Percentiles rank a stretch among this genome's conserved stretches.
Conservation (phyloP, 306 rosid genomes). For the Lotus japonicus region DNA sequence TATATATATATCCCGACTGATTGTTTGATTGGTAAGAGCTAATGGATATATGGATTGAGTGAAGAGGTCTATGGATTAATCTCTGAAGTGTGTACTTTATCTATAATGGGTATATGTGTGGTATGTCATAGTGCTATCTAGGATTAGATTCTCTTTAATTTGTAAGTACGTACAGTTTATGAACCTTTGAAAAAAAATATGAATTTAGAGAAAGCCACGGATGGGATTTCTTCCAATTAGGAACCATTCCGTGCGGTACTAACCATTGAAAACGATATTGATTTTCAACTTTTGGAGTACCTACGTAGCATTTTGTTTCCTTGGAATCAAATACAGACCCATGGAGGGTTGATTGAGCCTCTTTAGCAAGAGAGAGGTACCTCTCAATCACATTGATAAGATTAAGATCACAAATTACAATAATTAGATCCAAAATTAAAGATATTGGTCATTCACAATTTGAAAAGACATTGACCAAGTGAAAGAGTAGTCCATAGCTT, state of each 20-base stretch:
- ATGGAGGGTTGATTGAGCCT: neutral
- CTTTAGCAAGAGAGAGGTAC: neutral
- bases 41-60: too few relatives aligned
- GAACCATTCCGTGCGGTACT: conserved; percentile 17
- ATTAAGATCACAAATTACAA: conserved; percentile 18
- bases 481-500: neutral
- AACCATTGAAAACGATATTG: conserved; percentile 9
- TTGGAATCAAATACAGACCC: conserved; percentile 22
- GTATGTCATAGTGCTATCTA: too few relatives aligned
- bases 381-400: conserved; percentile 29
- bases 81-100: too few relatives aligned
- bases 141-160: too few relatives aligned
- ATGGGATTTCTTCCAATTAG: conserved; percentile 17
- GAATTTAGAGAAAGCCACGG: neutral
- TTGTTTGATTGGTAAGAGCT: too few relatives aligned
- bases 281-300: neutral
- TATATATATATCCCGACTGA: too few relatives aligned
- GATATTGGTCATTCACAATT: conserved; percentile 20
- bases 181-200: too few relatives aligned
- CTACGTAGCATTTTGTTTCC: neutral
- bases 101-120: too few relatives aligned
- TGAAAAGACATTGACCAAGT: conserved; percentile 31
- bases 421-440: neutral
- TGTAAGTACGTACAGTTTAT: too few relatives aligned
- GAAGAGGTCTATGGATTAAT: too few relatives aligned